A percentile compares a stretch with the other conserved stretches of the same genome.
phyloP scores from a whole-genome alignment of 768 basidiomycete genomes.

The Lactarius tabidus region DNA sequence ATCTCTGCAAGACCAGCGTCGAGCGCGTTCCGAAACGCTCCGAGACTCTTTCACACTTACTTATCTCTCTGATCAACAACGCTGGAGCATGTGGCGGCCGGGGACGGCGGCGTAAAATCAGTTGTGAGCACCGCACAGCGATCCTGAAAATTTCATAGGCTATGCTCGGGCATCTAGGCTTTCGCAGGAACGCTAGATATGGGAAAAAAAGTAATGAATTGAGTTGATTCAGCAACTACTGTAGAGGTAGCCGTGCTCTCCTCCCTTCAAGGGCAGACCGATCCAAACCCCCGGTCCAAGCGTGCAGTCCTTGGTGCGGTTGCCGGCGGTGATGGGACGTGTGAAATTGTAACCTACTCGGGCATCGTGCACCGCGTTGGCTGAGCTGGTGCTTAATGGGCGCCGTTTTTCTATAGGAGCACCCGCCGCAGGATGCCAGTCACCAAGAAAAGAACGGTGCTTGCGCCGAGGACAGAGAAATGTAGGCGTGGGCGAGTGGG shows the following conservation, averaged over 20 bases:
- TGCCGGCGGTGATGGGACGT: not conserved
- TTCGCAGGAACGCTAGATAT: not conserved
- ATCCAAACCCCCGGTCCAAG: not conserved
- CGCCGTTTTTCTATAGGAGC: not conserved
- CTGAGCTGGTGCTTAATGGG: not conserved
- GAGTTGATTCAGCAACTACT: not conserved
- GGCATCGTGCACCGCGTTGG: not conserved
- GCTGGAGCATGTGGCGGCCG: not conserved
- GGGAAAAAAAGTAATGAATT: not conserved
- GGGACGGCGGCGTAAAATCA: conserved; percentile 2
- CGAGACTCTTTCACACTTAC: conserved; percentile 5
- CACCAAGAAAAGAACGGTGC: not conserved
- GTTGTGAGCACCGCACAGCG: not conserved
- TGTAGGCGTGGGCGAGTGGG: not conserved
- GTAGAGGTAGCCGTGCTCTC: not conserved
- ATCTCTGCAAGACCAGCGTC: not conserved
- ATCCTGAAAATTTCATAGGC: not conserved
- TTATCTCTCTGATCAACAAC: not conserved
- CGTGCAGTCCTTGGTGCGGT: too few relatives aligned
- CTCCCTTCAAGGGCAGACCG: not conserved
- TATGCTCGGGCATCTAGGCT: not conserved
- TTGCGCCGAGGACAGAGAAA: not conserved
- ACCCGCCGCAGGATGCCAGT: not conserved
- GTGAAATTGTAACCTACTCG: not conserved
- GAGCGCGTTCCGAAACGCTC: conserved; percentile 4